Conservation (phyloP, 768 basidiomycete genomes). For the Mycena rebaudengoi region DNA sequence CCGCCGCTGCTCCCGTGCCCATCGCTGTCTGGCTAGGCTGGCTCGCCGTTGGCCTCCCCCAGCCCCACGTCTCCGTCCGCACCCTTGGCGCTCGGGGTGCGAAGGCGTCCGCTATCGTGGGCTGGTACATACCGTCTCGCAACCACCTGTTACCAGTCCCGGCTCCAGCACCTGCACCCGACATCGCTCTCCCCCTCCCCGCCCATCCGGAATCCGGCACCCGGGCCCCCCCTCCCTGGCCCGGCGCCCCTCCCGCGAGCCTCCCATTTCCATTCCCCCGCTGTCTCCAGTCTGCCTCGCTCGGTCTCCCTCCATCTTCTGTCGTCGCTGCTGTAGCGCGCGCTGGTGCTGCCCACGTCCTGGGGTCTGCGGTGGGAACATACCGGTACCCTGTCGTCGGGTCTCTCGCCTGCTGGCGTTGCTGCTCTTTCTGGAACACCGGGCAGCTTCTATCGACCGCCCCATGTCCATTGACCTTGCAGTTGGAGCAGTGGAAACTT, state of each 20-base stretch:
- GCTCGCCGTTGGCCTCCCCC: too few relatives aligned
- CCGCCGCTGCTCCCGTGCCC: not conserved
- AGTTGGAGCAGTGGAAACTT: not conserved
- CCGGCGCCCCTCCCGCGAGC: not conserved
- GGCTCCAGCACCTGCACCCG: not conserved
- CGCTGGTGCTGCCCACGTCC: not conserved
- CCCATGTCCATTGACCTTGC: not conserved
- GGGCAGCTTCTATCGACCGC: not conserved
- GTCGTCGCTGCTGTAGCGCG: too few relatives aligned
- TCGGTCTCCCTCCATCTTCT: too few relatives aligned
- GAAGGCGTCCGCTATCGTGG: too few relatives aligned
- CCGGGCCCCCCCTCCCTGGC: not conserved
- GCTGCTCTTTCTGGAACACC: not conserved
- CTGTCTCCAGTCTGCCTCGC: not conserved
- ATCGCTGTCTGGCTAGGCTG: not conserved
- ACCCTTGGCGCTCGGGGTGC: too few relatives aligned
- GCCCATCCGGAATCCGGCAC: not conserved
- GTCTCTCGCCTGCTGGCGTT: not conserved
- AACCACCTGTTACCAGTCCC: too few relatives aligned
- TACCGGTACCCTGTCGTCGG: slow-evolving; percentile 1
- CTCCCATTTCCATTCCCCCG: not conserved
- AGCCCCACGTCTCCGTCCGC: too few relatives aligned
- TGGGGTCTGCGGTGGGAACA: not conserved
- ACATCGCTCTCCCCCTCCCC: too few relatives aligned
- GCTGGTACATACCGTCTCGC: too few relatives aligned